Evolutionary conservation across 2,329 filamentous ascomycete genomes (phyloP), one percentile per base, ranked within the genome.

Genomic region (Colletotrichum melonis): DNA sequence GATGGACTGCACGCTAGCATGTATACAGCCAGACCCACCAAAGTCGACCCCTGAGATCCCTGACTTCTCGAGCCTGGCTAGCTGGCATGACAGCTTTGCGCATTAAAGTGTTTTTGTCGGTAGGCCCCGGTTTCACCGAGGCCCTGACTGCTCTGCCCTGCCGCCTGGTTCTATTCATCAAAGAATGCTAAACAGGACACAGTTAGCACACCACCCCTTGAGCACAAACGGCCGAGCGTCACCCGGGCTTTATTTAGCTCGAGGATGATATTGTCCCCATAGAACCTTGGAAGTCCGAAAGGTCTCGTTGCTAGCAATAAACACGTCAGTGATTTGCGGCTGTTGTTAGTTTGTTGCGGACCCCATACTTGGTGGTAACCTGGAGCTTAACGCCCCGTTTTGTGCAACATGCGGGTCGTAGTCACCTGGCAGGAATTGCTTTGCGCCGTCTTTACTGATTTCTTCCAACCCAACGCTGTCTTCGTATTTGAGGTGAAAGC

Each of bases 51-150:
- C 30, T 58, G 24, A 64, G 66, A 73, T 70, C 65, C 73, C 49
- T 63, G 70, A 56, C 42, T 14, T 49, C 22, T 66, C 22, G 54
- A 42, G 56, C 69, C 64, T 59, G 46, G 57, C 63, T 63, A 69
- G 52, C 65, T 56, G 52, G 65, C 69, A 69, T 69, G 60, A 68
- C 63, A 69, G 69, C 35, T 73, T 49, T 72, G 64, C 65, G 71
- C 68, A 73, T 75, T 49, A 71, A 71, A 67, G 72, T 71, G 63
- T 54, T 74, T 42, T 65, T 58, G 74, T 75, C 74, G 76, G 64
- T 57, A 64, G 73, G 75, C 76, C 71, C 75, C 74, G 72, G 71
- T 77, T 72, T 77, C 60, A 75, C 74, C 71, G 74, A 72, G n/a
- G 70, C 54, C 66, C n/a, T 66, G 49, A 52, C 46, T 42, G 22